Evolutionary conservation across 306 rosid species (phyloP).

Genomic region (Inga laurina): DNA sequence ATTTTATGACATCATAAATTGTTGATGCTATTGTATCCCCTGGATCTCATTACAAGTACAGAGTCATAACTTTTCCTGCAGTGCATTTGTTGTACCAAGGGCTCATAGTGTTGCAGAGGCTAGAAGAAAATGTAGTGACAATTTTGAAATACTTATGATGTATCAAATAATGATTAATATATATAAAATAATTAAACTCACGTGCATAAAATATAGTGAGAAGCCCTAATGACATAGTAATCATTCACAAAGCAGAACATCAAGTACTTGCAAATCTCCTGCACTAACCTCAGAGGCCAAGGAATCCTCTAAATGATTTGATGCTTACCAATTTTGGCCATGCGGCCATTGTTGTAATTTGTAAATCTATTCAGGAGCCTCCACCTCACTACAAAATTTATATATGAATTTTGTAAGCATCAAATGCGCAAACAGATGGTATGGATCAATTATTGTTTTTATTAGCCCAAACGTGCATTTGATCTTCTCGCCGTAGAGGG

Average conservation of each 20-base stretch:
- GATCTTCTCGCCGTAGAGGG: neutral
- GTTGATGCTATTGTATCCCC: neutral
- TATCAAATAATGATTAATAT: neutral
- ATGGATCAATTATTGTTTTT: neutral
- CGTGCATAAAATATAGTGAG: neutral
- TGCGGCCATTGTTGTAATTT: neutral
- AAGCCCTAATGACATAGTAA: neutral
- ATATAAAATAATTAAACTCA: too few species aligned
- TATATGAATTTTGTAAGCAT: too few species aligned
- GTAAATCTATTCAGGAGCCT: too few species aligned
- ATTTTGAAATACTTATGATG: neutral
- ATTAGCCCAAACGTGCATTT: neutral
- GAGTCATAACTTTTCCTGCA: neutral
- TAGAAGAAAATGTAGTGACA: neutral
- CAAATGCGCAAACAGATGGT: neutral
- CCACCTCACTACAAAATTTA: too few species aligned
- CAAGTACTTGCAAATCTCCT: neutral
- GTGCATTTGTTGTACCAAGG: neutral
- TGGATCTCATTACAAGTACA: neutral
- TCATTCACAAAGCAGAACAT: too few species aligned
- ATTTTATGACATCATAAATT: constrained; percentile 8
- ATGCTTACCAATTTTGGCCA: neutral
- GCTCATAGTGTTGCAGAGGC: neutral
- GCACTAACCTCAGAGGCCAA: neutral
- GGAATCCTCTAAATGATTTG: neutral